Evolutionary conservation across 208 protist species (phyloP).

Genomic region (Porcisia deanei): DNA sequence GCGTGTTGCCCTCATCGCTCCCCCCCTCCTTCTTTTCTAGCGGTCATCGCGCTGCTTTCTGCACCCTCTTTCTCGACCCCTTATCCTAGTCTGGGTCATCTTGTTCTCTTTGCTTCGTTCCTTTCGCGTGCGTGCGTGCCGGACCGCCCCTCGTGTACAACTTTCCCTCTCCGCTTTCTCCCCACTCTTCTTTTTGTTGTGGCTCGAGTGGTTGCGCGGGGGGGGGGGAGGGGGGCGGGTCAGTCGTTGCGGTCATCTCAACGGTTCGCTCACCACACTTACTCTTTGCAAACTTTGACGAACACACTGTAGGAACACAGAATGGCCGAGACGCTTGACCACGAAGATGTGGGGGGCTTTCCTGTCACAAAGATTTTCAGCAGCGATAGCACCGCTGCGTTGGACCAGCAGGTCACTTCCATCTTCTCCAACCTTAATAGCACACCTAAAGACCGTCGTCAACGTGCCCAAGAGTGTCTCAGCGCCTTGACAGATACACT

Average conservation of each 20-base stretch:
- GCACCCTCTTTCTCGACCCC: too few relatives aligned
- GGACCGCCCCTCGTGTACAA: not conserved
- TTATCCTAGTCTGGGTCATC: not conserved
- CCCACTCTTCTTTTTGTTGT: too few relatives aligned
- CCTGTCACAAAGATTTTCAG: constrained; percentile 20
- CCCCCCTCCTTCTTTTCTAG: not conserved
- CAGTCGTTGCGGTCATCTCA: not conserved
- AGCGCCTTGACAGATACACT: constrained; percentile 76
- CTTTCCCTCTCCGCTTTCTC: not conserved
- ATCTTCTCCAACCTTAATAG: constrained; percentile 80
- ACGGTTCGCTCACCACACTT: not conserved
- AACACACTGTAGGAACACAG: not conserved
- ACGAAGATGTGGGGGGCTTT: constrained; percentile 14
- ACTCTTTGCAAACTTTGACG: not conserved
- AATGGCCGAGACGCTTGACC: constrained; percentile 24
- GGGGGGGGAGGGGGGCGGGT: not conserved
- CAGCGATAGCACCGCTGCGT: constrained; percentile 57
- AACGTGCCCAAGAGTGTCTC: constrained; percentile 73
- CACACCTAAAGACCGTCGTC: constrained; percentile 45
- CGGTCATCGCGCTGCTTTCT: too few relatives aligned
- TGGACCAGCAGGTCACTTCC: constrained; percentile 67
- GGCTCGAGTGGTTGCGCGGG: too few relatives aligned
- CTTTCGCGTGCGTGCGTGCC: not conserved
- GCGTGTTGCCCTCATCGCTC: not conserved
- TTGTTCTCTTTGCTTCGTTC: not conserved